Evolutionary conservation across 1,284 basidiomycete species (phyloP).

Genomic region (Ustilago bromivora): DNA sequence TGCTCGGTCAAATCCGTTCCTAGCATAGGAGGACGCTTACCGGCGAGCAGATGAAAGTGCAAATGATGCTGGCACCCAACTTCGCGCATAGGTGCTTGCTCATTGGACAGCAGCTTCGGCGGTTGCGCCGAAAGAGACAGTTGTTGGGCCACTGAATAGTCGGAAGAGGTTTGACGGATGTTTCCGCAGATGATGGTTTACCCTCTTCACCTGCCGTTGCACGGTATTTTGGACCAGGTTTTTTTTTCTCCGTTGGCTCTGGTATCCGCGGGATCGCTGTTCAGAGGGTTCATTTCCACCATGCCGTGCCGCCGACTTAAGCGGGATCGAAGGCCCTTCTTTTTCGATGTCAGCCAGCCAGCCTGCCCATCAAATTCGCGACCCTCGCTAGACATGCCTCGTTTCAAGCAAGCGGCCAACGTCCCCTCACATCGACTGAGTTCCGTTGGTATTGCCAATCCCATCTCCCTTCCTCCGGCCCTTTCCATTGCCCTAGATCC

Average conservation of each 20-base stretch:
- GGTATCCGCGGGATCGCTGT: background rate
- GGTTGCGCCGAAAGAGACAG: background rate
- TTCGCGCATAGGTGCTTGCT: background rate
- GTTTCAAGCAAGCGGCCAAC: background rate
- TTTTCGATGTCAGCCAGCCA: background rate
- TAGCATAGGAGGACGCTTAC: background rate
- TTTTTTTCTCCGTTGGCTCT: background rate
- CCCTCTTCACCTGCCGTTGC: background rate
- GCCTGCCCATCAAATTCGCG: background rate
- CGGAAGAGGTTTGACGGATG: background rate
- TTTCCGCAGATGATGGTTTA: background rate
- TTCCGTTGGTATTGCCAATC: background rate
- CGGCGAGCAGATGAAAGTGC: background rate
- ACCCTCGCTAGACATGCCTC: background rate
- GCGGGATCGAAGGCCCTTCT: background rate
- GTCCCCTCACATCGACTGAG: background rate
- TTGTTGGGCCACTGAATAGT: background rate
- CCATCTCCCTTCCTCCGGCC: background rate
- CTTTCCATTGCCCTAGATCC: background rate
- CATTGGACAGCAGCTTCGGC: background rate
- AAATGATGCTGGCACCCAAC: background rate
- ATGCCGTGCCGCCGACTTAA: slow-evolving; percentile 4
- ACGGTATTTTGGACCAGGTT: background rate
- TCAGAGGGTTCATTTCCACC: background rate
- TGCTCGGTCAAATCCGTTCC: background rate